phyloP scores from a whole-genome alignment of 2,329 filamentous ascomycete species.

The Paecilomyces dactylethromorphus region DNA sequence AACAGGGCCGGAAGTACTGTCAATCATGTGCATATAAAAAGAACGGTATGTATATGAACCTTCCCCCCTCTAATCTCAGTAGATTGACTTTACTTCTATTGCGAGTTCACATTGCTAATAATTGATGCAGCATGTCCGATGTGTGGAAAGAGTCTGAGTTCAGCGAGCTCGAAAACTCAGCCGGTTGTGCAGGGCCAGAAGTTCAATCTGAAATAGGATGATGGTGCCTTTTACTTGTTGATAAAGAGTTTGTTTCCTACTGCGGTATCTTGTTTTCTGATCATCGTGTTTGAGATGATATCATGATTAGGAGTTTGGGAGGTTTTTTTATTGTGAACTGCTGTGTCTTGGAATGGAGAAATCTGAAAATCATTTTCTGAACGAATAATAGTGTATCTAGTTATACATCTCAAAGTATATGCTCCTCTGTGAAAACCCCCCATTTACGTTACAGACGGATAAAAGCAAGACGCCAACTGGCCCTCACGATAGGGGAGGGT shows the following conservation, averaged over 20 bases:
- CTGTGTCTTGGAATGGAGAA: neutral
- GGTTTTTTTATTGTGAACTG: neutral
- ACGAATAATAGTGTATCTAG: conserved; percentile 15
- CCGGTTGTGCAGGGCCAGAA: conserved; percentile 56
- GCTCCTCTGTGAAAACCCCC: conserved; percentile 17
- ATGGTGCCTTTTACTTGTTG: neutral
- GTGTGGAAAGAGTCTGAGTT: conserved; percentile 52
- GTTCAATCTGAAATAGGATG: conserved; percentile 52
- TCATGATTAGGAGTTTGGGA: conserved; percentile 9
- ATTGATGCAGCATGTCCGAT: conserved; percentile 50
- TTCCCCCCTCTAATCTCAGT: neutral
- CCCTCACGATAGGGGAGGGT: conserved; percentile 7
- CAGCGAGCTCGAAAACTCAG: conserved; percentile 39
- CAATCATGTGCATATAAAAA: conserved; percentile 58
- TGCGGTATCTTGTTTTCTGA: neutral
- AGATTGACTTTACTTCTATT: neutral
- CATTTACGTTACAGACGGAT: conserved; percentile 4
- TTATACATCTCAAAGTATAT: conserved; percentile 35
- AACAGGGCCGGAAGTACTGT: conserved; percentile 55
- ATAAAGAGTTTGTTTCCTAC: neutral
- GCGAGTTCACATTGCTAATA: conserved; percentile 6
- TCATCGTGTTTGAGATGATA: conserved; percentile 3
- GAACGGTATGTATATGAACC: conserved; percentile 42
- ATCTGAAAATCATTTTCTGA: neutral
- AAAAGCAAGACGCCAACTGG: conserved; percentile 1